These are phyloP conservation scores for Aquanectria penicillioides DNA, from an alignment of 2,329 filamentous ascomycete genomes.

Conservation along the genomic window DNA sequence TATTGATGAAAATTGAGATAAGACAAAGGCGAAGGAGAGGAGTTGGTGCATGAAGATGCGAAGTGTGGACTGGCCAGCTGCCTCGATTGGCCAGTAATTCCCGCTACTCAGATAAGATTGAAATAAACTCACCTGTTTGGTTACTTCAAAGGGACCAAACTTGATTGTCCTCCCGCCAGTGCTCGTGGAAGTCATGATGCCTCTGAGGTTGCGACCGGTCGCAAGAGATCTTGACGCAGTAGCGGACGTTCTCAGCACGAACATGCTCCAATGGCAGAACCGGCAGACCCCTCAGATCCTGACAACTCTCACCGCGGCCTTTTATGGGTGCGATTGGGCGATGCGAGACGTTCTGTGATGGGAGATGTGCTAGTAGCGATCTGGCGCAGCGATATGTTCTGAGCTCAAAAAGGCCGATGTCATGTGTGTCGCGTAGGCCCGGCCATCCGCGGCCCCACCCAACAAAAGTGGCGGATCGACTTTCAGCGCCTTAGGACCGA, in stretches of 20 bases:
- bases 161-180: slow-evolving; percentile 54
- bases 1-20: not conserved
- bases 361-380: not conserved
- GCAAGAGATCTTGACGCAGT: slow-evolving; percentile 17
- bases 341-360: not conserved
- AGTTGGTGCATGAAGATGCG: not conserved
- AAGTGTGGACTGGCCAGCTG: no score
- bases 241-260: slow-evolving; percentile 24
- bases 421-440: slow-evolving; percentile 17
- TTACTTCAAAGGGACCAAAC: slow-evolving; percentile 82
- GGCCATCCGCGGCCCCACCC: slow-evolving; percentile 8
- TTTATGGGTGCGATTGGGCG: not conserved
- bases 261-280: slow-evolving; percentile 32
- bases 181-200: slow-evolving; percentile 45
- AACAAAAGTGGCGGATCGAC: not conserved
- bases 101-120: not conserved
- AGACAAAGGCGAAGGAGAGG: not conserved
- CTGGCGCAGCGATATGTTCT: slow-evolving; percentile 9
- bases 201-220: slow-evolving; percentile 23
- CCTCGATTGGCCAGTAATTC: not conserved
- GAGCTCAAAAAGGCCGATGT: slow-evolving; percentile 31
- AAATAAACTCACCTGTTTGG: slow-evolving; percentile 68
- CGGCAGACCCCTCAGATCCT: not conserved
- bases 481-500: not conserved
- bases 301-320: not conserved